Evolutionary conservation across 306 rosid genomes (phyloP).

Genomic region (Nissolia schottii): DNA sequence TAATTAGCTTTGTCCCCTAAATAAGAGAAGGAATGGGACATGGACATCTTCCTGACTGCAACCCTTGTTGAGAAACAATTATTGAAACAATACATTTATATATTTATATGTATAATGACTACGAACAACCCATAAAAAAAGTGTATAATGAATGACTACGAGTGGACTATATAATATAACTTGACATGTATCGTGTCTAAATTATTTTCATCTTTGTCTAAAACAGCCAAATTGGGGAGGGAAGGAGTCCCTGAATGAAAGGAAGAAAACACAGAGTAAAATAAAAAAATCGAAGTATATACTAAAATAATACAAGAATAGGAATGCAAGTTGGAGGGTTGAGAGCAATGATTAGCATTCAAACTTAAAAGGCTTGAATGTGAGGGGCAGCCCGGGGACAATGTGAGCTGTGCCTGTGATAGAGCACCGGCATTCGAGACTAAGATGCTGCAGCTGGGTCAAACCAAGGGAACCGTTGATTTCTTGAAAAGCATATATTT

Average conservation of each 20-base stretch:
- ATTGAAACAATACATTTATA: constrained; percentile 16
- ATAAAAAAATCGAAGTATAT: neutral
- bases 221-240: neutral
- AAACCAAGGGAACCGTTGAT: neutral
- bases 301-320: too few relatives aligned
- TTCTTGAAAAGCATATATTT: neutral
- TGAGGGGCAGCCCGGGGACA: neutral
- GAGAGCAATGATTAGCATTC: neutral
- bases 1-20: constrained; percentile 17
- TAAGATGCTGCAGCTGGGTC: neutral
- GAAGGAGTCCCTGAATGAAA: neutral
- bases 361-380: neutral
- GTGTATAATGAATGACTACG: too few relatives aligned
- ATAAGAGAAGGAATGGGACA: constrained; percentile 10
- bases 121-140: too few relatives aligned
- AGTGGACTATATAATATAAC: neutral
- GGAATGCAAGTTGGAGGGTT: neutral
- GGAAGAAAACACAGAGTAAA: neutral
- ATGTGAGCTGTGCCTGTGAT: neutral
- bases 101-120: neutral
- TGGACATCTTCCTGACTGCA: constrained; percentile 14
- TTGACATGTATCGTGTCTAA: neutral
- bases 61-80: neutral
- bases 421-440: neutral
- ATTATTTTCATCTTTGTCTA: neutral